Conservation (phyloP, 495 filamentous ascomycete species). For the Rhypophila decipiens region DNA sequence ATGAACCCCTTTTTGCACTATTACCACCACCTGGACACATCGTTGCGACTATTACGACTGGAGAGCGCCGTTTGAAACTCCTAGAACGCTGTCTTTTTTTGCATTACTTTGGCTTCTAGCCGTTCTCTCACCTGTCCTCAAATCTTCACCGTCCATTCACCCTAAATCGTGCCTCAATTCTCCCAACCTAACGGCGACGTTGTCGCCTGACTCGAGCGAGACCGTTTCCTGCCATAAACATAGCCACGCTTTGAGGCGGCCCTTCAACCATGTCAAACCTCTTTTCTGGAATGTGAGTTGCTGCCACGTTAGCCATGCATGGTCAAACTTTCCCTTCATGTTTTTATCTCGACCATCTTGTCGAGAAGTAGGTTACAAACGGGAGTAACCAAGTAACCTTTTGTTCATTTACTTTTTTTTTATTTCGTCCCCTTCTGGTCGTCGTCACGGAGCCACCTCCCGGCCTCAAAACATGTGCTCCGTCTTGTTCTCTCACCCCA, state of each 20-base stretch:
- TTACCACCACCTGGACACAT: not conserved
- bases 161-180: no score
- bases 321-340: no score
- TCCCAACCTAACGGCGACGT: not conserved
- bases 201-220: not conserved
- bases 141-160: no score
- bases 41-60: not conserved
- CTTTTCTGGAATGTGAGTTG: slow-evolving; percentile 76
- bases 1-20: slow-evolving; percentile 6
- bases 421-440: no score
- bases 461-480: no score
- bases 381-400: no score
- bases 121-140: not conserved
- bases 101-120: not conserved
- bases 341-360: no score
- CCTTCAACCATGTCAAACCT: slow-evolving; percentile 60
- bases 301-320: not conserved
- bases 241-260: not conserved
- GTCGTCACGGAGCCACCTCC: no score
- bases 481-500: no score
- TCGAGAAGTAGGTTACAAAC: no score
- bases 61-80: no score
- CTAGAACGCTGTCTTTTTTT: not conserved
- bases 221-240: not conserved
- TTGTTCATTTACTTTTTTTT: no score